phyloP scores from a whole-genome alignment of 2,329 filamentous ascomycete genomes.

The Colletotrichum sp. region DNA sequence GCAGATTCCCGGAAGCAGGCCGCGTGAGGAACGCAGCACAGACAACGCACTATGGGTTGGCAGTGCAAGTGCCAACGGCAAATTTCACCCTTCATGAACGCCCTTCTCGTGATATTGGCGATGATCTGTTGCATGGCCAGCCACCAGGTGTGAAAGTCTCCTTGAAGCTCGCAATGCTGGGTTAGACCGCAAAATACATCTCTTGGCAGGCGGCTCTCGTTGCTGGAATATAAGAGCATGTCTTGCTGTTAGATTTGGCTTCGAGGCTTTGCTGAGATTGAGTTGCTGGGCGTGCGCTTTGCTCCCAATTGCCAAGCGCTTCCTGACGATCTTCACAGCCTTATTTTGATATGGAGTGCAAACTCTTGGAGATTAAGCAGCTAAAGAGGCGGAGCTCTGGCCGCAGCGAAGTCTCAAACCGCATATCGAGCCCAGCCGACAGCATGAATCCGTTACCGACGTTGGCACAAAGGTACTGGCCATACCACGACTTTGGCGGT shows the following conservation, averaged over 20 bases:
- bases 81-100: not conserved
- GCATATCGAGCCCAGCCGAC: not conserved
- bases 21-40: not conserved
- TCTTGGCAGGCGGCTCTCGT: not conserved
- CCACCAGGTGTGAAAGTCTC: not conserved
- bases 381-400: not conserved
- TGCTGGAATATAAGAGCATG: not conserved
- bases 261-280: not conserved
- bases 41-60: not conserved
- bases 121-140: not conserved
- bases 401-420: not conserved
- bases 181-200: not conserved
- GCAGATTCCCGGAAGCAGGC: conserved; percentile 3
- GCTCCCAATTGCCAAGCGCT: conserved; percentile 13
- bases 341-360: not conserved
- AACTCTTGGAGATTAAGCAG: not conserved
- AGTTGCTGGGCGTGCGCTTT: conserved; percentile 17
- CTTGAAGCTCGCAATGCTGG: not conserved
- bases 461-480: not conserved
- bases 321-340: conserved; percentile 10
- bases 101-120: not conserved
- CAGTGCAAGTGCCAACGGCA: not conserved
- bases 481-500: not conserved
- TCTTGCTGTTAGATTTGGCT: not conserved
- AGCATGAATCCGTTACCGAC: not conserved